phyloP scores from a whole-genome alignment of 257 asterid genomes.

The Ligustrum vulgare region DNA sequence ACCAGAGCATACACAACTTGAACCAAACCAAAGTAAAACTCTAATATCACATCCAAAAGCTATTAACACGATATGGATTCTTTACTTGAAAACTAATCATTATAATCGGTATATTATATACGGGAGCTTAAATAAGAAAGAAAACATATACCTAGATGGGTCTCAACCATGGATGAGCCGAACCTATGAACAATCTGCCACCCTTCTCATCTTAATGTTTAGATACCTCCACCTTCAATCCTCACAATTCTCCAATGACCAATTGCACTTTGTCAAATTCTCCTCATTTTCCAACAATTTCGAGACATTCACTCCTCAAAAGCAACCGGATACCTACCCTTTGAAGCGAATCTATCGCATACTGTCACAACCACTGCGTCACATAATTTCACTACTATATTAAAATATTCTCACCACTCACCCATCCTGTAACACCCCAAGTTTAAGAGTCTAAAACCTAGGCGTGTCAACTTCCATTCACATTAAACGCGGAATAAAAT shows the following conservation, averaged over 20 bases:
- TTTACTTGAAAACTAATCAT: not conserved
- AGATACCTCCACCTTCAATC: slow-evolving; percentile 23
- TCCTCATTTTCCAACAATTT: slow-evolving; percentile 82
- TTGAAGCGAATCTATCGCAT: slow-evolving; percentile 86
- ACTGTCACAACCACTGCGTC: slow-evolving; percentile 80
- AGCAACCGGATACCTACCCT: slow-evolving; percentile 78
- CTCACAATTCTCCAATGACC: slow-evolving; percentile 41
- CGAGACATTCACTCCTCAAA: slow-evolving; percentile 73
- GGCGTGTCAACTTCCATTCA: too few species aligned
- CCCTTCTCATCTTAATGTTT: slow-evolving; percentile 36
- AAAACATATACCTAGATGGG: slow-evolving; percentile 55
- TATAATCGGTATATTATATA: not conserved
- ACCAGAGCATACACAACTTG: not conserved
- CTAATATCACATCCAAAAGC: not conserved
- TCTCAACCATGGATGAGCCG: slow-evolving; percentile 61
- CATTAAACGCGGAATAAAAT: too few species aligned
- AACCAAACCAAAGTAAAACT: too few species aligned
- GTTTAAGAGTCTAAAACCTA: too few species aligned
- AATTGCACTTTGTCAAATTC: slow-evolving; percentile 62
- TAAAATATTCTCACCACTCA: slow-evolving; percentile 66
- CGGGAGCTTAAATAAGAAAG: not conserved
- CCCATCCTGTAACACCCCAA: too few species aligned
- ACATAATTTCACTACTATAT: slow-evolving; percentile 68
- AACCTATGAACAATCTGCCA: slow-evolving; percentile 76
- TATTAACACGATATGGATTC: not conserved